Percentiles rank a stretch among this genome's conserved stretches.
Evolutionary conservation across 2,329 filamentous ascomycete genomes (phyloP).

Genomic region (Gremmenia infestans): DNA sequence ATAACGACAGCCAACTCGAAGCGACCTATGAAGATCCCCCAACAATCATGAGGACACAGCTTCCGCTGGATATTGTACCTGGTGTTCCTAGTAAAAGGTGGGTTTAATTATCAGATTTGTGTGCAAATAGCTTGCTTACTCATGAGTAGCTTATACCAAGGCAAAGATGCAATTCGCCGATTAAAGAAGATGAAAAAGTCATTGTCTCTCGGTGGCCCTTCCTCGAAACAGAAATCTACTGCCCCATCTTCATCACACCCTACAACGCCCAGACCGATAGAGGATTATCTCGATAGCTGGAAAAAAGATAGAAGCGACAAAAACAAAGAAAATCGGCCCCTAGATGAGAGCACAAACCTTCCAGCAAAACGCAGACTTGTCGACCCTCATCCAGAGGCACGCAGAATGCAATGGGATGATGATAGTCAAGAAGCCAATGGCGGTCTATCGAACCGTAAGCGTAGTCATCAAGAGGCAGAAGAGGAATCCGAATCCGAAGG

Average conservation of each 20-base stretch:
- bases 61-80: slow-evolving; percentile 16
- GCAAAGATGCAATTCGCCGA: background rate
- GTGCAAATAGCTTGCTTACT: background rate
- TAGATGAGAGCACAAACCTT: background rate
- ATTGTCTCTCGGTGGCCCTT: background rate
- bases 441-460: slow-evolving; percentile 5
- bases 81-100: slow-evolving; percentile 11
- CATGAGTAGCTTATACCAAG: background rate
- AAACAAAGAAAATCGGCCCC: slow-evolving; percentile 29
- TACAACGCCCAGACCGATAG: slow-evolving; percentile 2
- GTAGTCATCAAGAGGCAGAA: background rate
- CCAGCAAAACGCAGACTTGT: slow-evolving; percentile 11
- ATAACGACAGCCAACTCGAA: slow-evolving; percentile 25
- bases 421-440: slow-evolving; percentile 10
- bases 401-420: slow-evolving; percentile 16
- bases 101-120: background rate
- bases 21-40: slow-evolving; percentile 11
- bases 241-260: background rate
- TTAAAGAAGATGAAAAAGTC: background rate
- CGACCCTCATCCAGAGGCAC: slow-evolving; percentile 18
- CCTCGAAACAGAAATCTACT: slow-evolving; percentile 1
- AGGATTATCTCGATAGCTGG: slow-evolving; percentile 7
- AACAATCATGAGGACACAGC: slow-evolving; percentile 3
- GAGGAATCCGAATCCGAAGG: slow-evolving; percentile 6
- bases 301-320: slow-evolving; percentile 16